phyloP scores from a whole-genome alignment of 306 rosid species.

The Pyrus betulifolia region DNA sequence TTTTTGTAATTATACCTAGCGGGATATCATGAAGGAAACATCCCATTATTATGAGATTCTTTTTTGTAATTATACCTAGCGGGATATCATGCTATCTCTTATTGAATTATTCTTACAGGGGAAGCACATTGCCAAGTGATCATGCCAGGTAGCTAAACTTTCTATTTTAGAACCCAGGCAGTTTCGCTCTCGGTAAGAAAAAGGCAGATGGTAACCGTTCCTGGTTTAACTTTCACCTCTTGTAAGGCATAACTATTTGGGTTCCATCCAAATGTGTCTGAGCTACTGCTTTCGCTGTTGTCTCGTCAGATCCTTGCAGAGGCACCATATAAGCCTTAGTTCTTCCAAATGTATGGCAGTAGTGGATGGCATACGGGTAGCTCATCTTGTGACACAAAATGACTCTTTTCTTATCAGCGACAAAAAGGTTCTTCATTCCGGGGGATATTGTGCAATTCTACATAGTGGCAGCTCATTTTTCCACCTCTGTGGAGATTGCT shows the following conservation, averaged over 20 bases:
- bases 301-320: no score
- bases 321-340: no score
- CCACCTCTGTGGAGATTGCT: conserved; percentile 44
- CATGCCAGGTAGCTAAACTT: background rate
- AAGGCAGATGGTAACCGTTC: conserved; percentile 50
- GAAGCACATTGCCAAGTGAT: no score
- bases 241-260: conserved; percentile 52
- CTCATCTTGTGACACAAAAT: conserved; percentile 60
- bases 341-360: no score
- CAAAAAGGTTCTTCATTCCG: conserved; percentile 26
- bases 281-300: no score
- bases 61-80: no score
- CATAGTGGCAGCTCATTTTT: conserved; percentile 15
- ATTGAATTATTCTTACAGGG: no score
- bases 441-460: conserved; percentile 30
- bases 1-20: no score
- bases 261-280: conserved; percentile 58
- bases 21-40: no score
- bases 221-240: conserved; percentile 57
- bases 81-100: no score
- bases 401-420: background rate
- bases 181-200: conserved; percentile 67
- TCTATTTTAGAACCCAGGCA: conserved; percentile 49
- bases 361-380: conserved; percentile 40
- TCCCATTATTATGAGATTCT: no score